Evolutionary conservation across 2,329 filamentous ascomycete genomes (phyloP), one percentile per base, ranked within the genome.

Genomic region (Diaporthe sp.): DNA sequence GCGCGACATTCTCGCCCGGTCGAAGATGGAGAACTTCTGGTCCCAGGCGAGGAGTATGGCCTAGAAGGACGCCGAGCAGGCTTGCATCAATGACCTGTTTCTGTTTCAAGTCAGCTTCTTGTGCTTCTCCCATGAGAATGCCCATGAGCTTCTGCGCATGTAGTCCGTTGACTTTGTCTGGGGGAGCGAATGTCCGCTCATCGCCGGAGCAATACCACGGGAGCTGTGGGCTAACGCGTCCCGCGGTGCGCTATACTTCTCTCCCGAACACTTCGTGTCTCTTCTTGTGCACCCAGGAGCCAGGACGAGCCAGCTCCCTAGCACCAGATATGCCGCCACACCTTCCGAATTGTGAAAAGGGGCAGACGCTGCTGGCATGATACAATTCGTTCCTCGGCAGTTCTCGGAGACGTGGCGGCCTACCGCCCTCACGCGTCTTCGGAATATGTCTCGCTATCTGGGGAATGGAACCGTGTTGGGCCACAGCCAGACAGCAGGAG

Each of bases 21-120:
- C 92, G 8, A 98, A 98, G 87, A 94, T 98, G 90, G 96, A 98
- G 80, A 98, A 94, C 80, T 96, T 99, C 81, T 99, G 97, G 97
- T 93, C 93, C 13, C 85, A 97, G 79, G 96, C 96, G 0, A 98
- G 97, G 88, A 94, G 83, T 22, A 80, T 82, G 60, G 53, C 51
- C 12, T 78, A 74, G 31, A 15, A 42, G n/a, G 3, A 42, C 25
- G 25, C 22, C 13, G n/a, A 25, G 15, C 39, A 20, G 22, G 49
- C 34, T 44, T 25, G 8, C 12, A 39, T 37, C 47, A 39, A 28
- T 53, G 63, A 31, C 57, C 37, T 39, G 37, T 39, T 39, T 61
- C 44, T 42, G 34, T 34, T 31, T n/a, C 58, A 55, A 55, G 25
- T 55, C 53, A 28, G 17, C 44, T 34, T 37, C 47, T 68, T 2